Evolutionary conservation across 2,329 filamentous ascomycete genomes (phyloP), one percentile per base, ranked within the genome.

Genomic region (Colletotrichum sp.): DNA sequence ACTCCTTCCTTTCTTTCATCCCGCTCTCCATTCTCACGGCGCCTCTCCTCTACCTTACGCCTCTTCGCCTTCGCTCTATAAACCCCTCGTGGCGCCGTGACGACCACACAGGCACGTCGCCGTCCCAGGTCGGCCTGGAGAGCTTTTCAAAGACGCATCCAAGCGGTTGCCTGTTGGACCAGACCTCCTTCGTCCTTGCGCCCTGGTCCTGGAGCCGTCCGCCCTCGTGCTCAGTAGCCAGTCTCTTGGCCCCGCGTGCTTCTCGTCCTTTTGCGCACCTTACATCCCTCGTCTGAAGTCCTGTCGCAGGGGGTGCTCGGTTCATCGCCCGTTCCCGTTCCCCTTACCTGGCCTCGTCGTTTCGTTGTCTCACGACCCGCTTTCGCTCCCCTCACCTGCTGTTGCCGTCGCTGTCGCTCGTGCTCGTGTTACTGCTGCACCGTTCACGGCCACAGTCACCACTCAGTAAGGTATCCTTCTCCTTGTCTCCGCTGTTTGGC

Each of bases 21-120:
- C 19, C 19, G 39, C 59, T 34, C n/a, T 52, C 48, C 63, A 71
- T 73, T 76, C 78, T 75, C 77, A 69, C 71, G 39, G 19, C 75
- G 36, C 36, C n/a, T 30, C 69, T 32, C 36, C 19, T 30, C 69
- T 32, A 19, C 63, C 76, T 34, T 64, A 44, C 39, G 19, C 39
- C 52, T 13, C 52, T 59, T 66, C 55, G 61, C 60, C 72, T 79
- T 72, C 72, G 57, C 72, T 48, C 48, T 68, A 74, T 74, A 57
- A 57, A 27, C 77, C 77, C 73, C 77, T 72, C 12, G 9, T 44
- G 39, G 32, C 44, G 32, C 13, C 61, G 69, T 74, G 80, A 75
- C 80, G 78, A 82, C 82, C 80, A 82, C 75, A 80, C 79, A 79
- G 75, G 78, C 74, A 77, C 75, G 57, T 61, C 11, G 52, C 34